phyloP scores from a whole-genome alignment of 257 asterid genomes.

The Hygrophila difformis region DNA sequence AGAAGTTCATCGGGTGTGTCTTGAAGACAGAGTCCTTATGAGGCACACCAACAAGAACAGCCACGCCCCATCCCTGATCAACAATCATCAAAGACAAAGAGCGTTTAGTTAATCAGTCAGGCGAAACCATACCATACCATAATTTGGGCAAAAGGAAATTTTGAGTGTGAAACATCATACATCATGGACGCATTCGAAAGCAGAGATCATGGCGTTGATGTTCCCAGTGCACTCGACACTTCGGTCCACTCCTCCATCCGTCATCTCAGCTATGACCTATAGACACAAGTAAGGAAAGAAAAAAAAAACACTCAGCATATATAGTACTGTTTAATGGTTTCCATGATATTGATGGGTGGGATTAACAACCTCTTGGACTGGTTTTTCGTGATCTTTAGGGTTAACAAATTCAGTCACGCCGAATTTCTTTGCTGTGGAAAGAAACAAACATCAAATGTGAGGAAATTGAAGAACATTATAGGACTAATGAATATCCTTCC shows the following conservation, averaged over 20 bases:
- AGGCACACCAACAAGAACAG: conserved; percentile 89
- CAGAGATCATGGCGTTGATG: conserved; percentile 73
- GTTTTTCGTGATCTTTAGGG: conserved; percentile 73
- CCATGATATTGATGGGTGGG: too few relatives aligned
- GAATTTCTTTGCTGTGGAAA: conserved; percentile 62
- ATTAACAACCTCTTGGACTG: conserved; percentile 57
- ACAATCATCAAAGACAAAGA: too few relatives aligned
- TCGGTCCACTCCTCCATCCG: conserved; percentile 80
- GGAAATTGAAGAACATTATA: too few relatives aligned
- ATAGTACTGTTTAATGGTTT: too few relatives aligned
- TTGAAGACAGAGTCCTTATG: conserved; percentile 60
- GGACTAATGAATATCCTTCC: too few relatives aligned
- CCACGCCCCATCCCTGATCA: conserved; percentile 99
- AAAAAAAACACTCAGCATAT: too few relatives aligned
- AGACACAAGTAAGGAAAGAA: background rate
- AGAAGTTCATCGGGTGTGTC: conserved; percentile 55
- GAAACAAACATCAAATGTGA: too few relatives aligned
- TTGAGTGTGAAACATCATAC: too few relatives aligned
- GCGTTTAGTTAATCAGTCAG: too few relatives aligned
- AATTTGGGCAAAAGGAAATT: too few relatives aligned
- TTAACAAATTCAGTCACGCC: conserved; percentile 72
- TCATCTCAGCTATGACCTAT: conserved; percentile 71
- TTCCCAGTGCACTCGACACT: conserved; percentile 84
- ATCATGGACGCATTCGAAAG: conserved; percentile 91
- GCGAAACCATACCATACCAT: background rate